These are phyloP conservation scores for Halophytophthora polymorphica DNA, from an alignment of 352 stramenopile genomes.

Conservation along the genomic window DNA sequence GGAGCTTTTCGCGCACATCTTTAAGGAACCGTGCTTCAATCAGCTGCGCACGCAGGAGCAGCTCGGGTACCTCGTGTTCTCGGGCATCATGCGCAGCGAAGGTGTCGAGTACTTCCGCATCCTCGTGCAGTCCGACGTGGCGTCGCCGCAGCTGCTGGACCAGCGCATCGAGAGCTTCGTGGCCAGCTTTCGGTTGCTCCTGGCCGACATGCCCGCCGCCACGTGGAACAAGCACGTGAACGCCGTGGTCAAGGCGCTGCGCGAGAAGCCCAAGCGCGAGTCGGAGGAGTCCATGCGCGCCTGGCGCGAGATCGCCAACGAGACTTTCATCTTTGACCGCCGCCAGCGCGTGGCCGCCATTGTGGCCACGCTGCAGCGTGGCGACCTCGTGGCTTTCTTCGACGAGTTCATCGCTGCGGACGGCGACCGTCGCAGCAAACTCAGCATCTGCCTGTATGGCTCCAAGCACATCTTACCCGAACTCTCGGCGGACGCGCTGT, in stretches of 20 bases:
- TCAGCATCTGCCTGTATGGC: conserved; percentile 53
- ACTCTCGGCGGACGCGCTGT: conserved; percentile 11
- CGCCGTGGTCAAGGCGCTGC: conserved; percentile 51
- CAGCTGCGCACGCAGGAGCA: conserved; percentile 92
- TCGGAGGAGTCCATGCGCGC: conserved; percentile 57
- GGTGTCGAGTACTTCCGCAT: conserved; percentile 71
- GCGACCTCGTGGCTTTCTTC: conserved; percentile 58
- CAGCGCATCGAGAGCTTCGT: conserved; percentile 76
- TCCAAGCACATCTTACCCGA: conserved; percentile 42
- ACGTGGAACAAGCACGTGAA: conserved; percentile 57
- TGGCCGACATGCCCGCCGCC: conserved; percentile 28
- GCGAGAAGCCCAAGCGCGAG: conserved; percentile 73
- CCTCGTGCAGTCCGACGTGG: conserved; percentile 80
- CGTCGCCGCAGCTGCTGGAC: conserved; percentile 57
- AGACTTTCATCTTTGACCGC: conserved; percentile 71
- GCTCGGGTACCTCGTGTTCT: conserved; percentile 89
- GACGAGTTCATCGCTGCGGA: conserved; percentile 45
- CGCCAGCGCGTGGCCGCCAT: conserved; percentile 43
- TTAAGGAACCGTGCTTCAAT: conserved; percentile 90
- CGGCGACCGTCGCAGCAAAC: conserved; percentile 40
- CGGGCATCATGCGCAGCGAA: conserved; percentile 35
- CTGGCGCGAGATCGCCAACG: conserved; percentile 63
- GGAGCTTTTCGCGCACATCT: conserved; percentile 84
- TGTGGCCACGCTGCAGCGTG: conserved; percentile 42
- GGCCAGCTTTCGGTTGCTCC: conserved; percentile 32